A percentile compares a stretch with the other conserved stretches of the same genome.
Conservation (phyloP, 257 asterid species). For the Solanum neorickii region DNA sequence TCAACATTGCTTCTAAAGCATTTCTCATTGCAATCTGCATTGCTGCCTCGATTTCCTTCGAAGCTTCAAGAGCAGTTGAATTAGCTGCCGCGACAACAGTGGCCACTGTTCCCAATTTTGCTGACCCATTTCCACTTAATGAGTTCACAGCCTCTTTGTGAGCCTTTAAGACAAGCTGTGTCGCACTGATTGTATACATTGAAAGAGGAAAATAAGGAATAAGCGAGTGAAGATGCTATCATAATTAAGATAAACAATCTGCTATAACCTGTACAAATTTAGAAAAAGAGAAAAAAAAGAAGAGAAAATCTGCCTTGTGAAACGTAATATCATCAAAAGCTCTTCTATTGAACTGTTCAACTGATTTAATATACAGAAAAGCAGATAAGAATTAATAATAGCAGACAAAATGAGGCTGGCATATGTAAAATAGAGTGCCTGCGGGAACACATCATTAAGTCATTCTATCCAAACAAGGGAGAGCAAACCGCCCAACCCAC, state of each 20-base stretch:
- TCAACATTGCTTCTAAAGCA: constrained; percentile 85
- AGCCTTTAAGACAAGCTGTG: constrained; percentile 88
- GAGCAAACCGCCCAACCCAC: background rate
- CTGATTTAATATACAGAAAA: background rate
- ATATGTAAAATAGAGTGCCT: background rate
- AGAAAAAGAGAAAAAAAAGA: background rate
- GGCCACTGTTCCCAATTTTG: constrained; percentile 91
- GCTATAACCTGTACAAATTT: background rate
- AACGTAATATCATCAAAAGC: background rate
- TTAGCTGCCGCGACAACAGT: constrained; percentile 98
- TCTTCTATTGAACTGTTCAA: background rate
- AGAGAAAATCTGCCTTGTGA: background rate
- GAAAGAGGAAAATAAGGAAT: background rate
- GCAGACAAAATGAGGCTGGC: background rate
- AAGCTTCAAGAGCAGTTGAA: constrained; percentile 90
- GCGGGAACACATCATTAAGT: background rate
- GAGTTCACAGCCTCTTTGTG: constrained; percentile 98
- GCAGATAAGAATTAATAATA: background rate
- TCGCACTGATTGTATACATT: constrained; percentile 48
- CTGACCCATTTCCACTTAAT: constrained; percentile 89
- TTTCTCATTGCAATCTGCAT: constrained; percentile 88
- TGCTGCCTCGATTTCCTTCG: constrained; percentile 94
- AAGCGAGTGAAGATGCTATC: background rate
- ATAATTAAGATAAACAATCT: background rate
- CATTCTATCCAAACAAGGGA: background rate